These are phyloP conservation scores for Noccaea bulbosa DNA, from an alignment of 345 rosid species.

Conservation along the genomic window DNA sequence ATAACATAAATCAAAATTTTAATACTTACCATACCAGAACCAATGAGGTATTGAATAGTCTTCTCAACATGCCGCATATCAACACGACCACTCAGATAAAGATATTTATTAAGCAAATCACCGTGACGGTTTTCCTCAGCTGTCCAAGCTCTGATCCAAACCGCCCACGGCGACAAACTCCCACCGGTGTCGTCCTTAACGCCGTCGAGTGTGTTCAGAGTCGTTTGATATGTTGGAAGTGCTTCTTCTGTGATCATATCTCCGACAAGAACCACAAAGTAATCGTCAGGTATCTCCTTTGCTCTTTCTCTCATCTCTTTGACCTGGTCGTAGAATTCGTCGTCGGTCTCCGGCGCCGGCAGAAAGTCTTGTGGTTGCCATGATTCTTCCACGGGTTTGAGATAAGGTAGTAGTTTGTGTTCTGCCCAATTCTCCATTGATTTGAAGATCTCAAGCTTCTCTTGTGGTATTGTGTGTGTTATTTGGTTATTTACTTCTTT, in stretches of 20 bases:
- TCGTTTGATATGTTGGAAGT: conserved; percentile 78
- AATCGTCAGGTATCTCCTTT: conserved; percentile 46
- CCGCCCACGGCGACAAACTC: conserved; percentile 56
- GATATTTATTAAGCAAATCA: conserved; percentile 64
- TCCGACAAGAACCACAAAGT: conserved; percentile 48
- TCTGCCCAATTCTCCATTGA: conserved; percentile 53
- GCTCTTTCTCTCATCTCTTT: conserved; percentile 54
- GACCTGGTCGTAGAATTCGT: conserved; percentile 51
- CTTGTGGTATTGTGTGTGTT: conserved; percentile 50
- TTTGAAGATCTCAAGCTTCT: conserved; percentile 64
- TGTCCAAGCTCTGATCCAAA: conserved; percentile 67
- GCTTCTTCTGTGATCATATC: conserved; percentile 81
- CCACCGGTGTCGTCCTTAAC: conserved; percentile 45
- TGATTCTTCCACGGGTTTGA: conserved; percentile 62
- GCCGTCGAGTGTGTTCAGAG: conserved; percentile 73
- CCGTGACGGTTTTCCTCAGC: conserved; percentile 72
- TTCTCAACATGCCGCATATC: conserved; percentile 63
- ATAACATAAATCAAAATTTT: neutral
- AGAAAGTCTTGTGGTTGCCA: conserved; percentile 76
- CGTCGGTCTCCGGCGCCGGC: conserved; percentile 52
- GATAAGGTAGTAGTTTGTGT: conserved; percentile 49
- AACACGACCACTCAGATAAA: conserved; percentile 60
- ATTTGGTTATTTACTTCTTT: conserved; percentile 42
- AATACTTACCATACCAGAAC: conserved; percentile 47
- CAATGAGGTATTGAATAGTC: conserved; percentile 53